phyloP scores from a whole-genome alignment of 2,329 filamentous ascomycete genomes.

The Ophiostoma angusticollis region DNA sequence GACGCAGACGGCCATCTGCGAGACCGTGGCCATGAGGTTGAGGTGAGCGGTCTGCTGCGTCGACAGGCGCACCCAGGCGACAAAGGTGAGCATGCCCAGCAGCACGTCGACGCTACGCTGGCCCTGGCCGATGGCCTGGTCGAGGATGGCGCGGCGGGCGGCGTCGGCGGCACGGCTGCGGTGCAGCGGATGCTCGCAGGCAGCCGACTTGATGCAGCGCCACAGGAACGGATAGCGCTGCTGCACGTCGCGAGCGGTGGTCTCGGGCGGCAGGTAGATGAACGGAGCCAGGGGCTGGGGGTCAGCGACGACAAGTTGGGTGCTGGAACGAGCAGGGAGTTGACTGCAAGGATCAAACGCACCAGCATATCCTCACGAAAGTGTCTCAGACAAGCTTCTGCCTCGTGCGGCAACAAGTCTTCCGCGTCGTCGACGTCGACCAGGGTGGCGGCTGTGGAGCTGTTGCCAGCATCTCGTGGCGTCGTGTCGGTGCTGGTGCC shows the following conservation, averaged over 20 bases:
- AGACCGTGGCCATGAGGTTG: slow-evolving; percentile 28
- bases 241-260: slow-evolving; percentile 27
- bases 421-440: not conserved
- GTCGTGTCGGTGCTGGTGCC: not conserved
- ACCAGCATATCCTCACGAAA: slow-evolving; percentile 30
- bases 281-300: slow-evolving; percentile 5
- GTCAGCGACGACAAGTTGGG: slow-evolving; percentile 28
- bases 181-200: slow-evolving; percentile 27
- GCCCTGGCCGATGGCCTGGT: slow-evolving; percentile 34
- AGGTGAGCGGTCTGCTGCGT: not conserved
- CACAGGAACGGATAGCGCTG: slow-evolving; percentile 37
- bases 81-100: slow-evolving; percentile 32
- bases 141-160: slow-evolving; percentile 30
- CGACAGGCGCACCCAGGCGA: slow-evolving; percentile 25
- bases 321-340: not conserved
- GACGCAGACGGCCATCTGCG: slow-evolving; percentile 29
- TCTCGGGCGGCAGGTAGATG: slow-evolving; percentile 25
- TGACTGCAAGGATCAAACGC: not conserved
- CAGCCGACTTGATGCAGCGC: slow-evolving; percentile 34
- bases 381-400: slow-evolving; percentile 20
- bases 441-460: slow-evolving; percentile 7
- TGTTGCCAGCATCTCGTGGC: no score
- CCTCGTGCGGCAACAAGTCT: slow-evolving; percentile 9
- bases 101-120: slow-evolving; percentile 36
- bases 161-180: slow-evolving; percentile 27